Conservation (phyloP, 2,329 filamentous ascomycete species). For the Aureobasidium sp. region DNA sequence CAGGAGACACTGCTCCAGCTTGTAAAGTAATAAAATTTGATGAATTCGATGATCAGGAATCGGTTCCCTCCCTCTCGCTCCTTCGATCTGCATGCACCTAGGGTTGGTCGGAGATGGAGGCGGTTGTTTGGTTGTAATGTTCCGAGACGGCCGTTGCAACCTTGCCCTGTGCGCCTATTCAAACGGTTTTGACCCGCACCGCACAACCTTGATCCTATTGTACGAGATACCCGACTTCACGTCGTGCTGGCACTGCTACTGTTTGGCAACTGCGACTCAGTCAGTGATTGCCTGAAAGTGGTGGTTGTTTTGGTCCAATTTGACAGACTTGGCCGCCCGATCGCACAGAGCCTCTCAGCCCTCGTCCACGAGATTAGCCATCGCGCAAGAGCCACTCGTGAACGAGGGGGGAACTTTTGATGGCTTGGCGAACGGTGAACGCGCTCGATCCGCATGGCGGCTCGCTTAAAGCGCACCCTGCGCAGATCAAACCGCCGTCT, state of each 20-base stretch:
- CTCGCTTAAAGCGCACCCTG: constrained; percentile 10
- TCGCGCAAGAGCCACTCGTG: constrained; percentile 6
- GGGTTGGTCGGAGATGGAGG: constrained; percentile 3
- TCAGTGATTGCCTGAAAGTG: not conserved
- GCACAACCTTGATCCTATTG: not conserved
- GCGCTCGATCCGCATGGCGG: constrained; percentile 9
- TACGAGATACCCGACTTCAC: not conserved
- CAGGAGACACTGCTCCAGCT: no score
- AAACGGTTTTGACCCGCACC: not conserved
- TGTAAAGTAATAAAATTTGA: no score
- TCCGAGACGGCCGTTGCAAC: constrained; percentile 7
- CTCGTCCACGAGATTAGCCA: not conserved
- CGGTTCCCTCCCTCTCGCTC: no score
- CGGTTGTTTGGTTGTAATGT: constrained; percentile 6
- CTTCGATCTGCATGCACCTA: constrained; percentile 7
- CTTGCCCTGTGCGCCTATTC: constrained; percentile 8
- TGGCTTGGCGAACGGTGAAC: constrained; percentile 10
- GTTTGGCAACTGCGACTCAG: not conserved
- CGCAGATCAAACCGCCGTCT: constrained; percentile 12
- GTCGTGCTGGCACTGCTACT: not conserved
- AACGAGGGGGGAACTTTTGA: constrained; percentile 3
- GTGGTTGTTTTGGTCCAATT: not conserved
- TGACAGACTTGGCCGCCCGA: not conserved
- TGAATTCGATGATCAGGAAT: no score
- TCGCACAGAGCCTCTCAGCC: not conserved